Evolutionary conservation across 2,329 filamentous ascomycete genomes (phyloP).

Genomic region (Colletotrichum acutatum): DNA sequence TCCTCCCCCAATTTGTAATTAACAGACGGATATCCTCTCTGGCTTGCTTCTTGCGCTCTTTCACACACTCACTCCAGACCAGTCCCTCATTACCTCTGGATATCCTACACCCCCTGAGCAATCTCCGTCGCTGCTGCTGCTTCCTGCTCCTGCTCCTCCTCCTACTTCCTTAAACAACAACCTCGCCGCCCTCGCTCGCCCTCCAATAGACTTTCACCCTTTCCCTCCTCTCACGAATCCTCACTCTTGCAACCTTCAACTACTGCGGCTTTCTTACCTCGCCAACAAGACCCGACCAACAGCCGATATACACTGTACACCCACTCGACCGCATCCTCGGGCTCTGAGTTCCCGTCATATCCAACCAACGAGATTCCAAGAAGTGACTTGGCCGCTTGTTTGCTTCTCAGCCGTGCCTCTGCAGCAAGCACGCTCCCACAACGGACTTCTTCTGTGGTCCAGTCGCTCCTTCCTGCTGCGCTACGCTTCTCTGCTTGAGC

Average conservation of each 20-base stretch:
- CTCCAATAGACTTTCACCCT: slow-evolving; percentile 35
- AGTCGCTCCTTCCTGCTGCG: slow-evolving; percentile 29
- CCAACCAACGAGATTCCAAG: slow-evolving; percentile 1
- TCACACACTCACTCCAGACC: slow-evolving; percentile 10
- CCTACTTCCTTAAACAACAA: neutral
- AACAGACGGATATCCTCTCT: slow-evolving; percentile 4
- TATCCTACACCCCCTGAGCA: slow-evolving; percentile 7
- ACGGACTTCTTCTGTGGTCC: slow-evolving; percentile 32
- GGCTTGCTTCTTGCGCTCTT: slow-evolving; percentile 20
- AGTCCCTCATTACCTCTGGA: slow-evolving; percentile 19
- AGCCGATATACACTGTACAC: slow-evolving; percentile 3
- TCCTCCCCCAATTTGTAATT: slow-evolving; percentile 36
- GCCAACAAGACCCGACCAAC: neutral
- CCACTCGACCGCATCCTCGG: slow-evolving; percentile 20
- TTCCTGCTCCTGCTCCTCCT: neutral
- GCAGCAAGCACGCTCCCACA: slow-evolving; percentile 28
- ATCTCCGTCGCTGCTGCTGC: neutral
- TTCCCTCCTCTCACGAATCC: slow-evolving; percentile 4
- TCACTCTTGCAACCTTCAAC: slow-evolving; percentile 11
- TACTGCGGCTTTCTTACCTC: neutral
- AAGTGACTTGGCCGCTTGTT: slow-evolving; percentile 25
- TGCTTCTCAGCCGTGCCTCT: slow-evolving; percentile 28
- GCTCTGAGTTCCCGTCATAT: neutral
- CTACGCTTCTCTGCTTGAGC: slow-evolving; percentile 4
- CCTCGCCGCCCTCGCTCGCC: slow-evolving; percentile 16